These are phyloP conservation scores for Aspergillus egyptiacus DNA, from an alignment of 495 filamentous ascomycete species.

Conservation along the genomic window DNA sequence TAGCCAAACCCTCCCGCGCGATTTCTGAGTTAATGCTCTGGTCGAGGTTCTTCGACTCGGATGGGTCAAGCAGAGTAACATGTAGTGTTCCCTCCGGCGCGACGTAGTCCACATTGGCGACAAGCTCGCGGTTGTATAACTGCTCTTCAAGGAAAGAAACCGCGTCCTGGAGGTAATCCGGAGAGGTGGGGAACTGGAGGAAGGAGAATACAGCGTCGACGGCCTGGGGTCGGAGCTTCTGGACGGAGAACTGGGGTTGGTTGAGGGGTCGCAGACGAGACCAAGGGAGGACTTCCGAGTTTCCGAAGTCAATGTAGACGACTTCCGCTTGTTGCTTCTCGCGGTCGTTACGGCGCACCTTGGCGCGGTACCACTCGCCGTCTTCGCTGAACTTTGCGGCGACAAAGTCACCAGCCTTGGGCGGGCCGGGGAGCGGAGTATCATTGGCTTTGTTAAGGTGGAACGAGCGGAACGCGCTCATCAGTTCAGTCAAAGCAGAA, in stretches of 20 bases:
- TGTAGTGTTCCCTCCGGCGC: conserved; percentile 68
- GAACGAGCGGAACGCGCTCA: conserved; percentile 82
- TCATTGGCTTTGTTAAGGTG: conserved; percentile 72
- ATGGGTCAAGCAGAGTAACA: conserved; percentile 78
- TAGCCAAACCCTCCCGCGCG: conserved; percentile 73
- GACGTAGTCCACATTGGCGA: conserved; percentile 85
- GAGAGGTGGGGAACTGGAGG: conserved; percentile 70
- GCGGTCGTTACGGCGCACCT: conserved; percentile 86
- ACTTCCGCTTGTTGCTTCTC: conserved; percentile 82
- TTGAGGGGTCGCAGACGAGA: conserved; percentile 69
- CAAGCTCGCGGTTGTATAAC: conserved; percentile 62
- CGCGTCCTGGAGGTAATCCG: conserved; percentile 76
- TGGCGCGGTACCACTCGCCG: conserved; percentile 88
- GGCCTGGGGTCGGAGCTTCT: conserved; percentile 81
- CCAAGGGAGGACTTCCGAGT: conserved; percentile 84
- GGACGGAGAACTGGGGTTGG: conserved; percentile 67
- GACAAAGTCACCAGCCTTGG: conserved; percentile 87
- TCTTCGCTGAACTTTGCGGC: conserved; percentile 85
- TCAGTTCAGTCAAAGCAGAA: conserved; percentile 72
- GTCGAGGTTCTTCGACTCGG: conserved; percentile 51
- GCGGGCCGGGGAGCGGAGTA: conserved; percentile 62
- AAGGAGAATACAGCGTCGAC: conserved; percentile 83
- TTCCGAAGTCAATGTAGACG: conserved; percentile 93
- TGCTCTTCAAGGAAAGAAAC: conserved; percentile 62
- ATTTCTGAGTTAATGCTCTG: conserved; percentile 85